Evolutionary conservation across 495 filamentous ascomycete genomes (phyloP), one percentile per base, ranked within the genome.

Genomic region (Podospora pseudopauciseta): DNA sequence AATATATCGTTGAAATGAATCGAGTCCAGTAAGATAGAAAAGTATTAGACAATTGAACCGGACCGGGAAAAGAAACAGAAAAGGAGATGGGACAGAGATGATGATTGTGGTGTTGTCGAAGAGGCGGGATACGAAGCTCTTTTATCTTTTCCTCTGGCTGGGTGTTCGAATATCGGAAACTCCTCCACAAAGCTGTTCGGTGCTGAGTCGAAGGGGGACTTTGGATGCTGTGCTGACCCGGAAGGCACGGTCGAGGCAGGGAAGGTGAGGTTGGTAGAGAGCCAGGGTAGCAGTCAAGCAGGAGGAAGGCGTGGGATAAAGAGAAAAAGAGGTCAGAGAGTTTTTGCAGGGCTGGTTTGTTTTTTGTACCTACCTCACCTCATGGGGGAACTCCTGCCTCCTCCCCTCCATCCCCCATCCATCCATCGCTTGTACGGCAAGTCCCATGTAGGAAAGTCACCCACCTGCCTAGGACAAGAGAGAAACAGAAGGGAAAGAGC

Each of bases 311-410:
- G 69, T 32, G 65, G 20, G 61, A 64, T 65, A 58, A 67, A 64
- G 63, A 59, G 64, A 63, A 32, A 19, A 7, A 56, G 66, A 70
- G 65, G 72, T 72, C 71, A 69, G 70, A 75, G 75, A 66, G 63
- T 66, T 68, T 61, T 65, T 64, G 63, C 65, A 34, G 30, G 18
- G 61, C 27, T 63, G 61, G 18, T 63, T 63, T 63, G 61, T 58
- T 64, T 72, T 67, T 70, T 74, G 67, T 71, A 60, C 54, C 32
- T 71, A 68, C 70, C 54, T 13, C 5, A 57, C 2, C 68, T 70
- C 55, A 58, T 58, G 55, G 55, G 55, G 55, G 55, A 58, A 26
- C 23, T 58, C 55, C 55, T 58, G 18, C 23, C 5, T 26, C 55
- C 23, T 23, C 23, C 23, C 20, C 20, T 19, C 20, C 20, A 23